These are phyloP conservation scores for Gastrodia elata DNA, from an alignment of 106 monocot species.

Conservation along the genomic window DNA sequence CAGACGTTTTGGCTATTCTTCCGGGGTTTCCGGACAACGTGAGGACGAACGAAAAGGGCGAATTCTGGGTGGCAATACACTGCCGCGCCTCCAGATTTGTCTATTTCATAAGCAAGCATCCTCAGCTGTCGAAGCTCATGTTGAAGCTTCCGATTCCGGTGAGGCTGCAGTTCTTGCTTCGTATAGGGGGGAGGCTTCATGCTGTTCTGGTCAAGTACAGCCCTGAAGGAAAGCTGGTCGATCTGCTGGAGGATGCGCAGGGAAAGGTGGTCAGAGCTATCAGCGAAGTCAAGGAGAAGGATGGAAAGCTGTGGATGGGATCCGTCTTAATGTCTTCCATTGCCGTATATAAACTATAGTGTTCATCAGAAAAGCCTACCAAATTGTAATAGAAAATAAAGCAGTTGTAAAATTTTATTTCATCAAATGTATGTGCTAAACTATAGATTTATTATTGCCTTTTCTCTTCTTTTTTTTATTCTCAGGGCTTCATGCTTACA, in stretches of 20 bases:
- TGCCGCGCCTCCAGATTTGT: slow-evolving; percentile 28
- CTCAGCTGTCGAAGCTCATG: slow-evolving; percentile 50
- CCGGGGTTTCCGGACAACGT: slow-evolving; percentile 68
- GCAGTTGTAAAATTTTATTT: too few species aligned
- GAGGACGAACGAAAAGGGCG: slow-evolving; percentile 50
- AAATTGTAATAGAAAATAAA: too few species aligned
- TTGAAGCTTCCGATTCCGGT: slow-evolving; percentile 69
- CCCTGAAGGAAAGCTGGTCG: slow-evolving; percentile 48
- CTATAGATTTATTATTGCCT: too few species aligned
- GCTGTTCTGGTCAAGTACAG: slow-evolving; percentile 51
- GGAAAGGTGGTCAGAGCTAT: slow-evolving; percentile 68
- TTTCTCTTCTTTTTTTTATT: too few species aligned
- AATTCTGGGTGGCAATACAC: slow-evolving; percentile 75
- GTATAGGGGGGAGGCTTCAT: slow-evolving; percentile 51
- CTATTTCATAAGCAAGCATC: slow-evolving; percentile 18
- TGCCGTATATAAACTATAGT: slow-evolving; percentile 43
- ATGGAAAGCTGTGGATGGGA: slow-evolving; percentile 82
- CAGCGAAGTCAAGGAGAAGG: slow-evolving; percentile 86
- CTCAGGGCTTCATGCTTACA: too few species aligned
- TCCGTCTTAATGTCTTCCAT: slow-evolving; percentile 89
- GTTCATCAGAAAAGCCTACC: too few species aligned
- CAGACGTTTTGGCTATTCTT: slow-evolving; percentile 31
- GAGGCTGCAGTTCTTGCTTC: slow-evolving; percentile 40
- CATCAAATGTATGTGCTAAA: too few species aligned
- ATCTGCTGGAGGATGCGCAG: slow-evolving; percentile 65